These are phyloP conservation scores for Musa schizocarpa DNA, from an alignment of 176 grass and related monocot species.

Conservation along the genomic window DNA sequence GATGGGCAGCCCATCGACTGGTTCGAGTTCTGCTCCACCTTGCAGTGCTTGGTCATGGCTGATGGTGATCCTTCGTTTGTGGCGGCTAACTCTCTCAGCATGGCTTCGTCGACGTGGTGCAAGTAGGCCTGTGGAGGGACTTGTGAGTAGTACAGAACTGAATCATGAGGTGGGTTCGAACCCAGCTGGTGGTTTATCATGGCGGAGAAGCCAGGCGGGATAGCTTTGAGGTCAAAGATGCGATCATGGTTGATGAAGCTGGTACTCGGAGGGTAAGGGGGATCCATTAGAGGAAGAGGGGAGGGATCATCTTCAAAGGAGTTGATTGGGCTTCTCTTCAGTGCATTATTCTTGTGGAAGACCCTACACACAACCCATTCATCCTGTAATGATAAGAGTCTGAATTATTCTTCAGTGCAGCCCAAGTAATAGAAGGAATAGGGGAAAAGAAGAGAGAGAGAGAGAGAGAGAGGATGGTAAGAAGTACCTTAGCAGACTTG, in stretches of 20 bases:
- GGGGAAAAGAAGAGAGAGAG: not conserved
- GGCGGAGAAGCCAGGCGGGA: too few relatives aligned
- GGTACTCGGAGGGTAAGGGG: not conserved
- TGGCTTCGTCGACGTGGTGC: not conserved
- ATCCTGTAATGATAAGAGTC: conserved; percentile 20
- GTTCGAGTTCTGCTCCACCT: conserved; percentile 20
- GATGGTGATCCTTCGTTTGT: not conserved
- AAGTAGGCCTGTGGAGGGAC: conserved; percentile 1
- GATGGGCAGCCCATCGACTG: conserved; percentile 25
- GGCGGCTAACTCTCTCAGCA: not conserved
- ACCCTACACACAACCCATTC: conserved; percentile 54
- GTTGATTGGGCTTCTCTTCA: conserved; percentile 15
- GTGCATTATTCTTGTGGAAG: conserved; percentile 38
- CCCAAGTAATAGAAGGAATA: not conserved
- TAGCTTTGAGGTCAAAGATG: too few relatives aligned
- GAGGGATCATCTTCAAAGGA: not conserved
- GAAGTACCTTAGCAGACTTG: conserved; percentile 17
- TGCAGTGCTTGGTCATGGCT: not conserved
- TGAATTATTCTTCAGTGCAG: not conserved
- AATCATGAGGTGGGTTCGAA: not conserved
- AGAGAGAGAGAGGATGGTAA: not conserved
- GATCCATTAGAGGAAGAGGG: conserved; percentile 11
- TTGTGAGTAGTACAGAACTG: not conserved
- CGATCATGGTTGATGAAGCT: conserved; percentile 27
- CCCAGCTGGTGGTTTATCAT: not conserved